Evolutionary conservation across 257 asterid genomes (phyloP).

Genomic region (Galeopsis tetrahit): DNA sequence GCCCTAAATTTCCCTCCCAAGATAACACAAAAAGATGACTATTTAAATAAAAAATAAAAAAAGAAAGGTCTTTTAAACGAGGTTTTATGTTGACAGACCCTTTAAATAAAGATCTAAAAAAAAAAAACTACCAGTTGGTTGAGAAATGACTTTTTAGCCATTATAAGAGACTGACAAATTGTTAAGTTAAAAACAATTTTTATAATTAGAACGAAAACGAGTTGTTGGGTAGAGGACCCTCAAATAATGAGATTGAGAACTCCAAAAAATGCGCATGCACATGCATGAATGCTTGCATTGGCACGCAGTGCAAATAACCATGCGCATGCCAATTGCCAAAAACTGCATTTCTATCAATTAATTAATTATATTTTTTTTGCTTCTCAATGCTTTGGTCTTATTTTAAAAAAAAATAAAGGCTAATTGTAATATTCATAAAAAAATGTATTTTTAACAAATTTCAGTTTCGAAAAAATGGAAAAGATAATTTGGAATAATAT

Average conservation of each 20-base stretch:
- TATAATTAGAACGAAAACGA: background rate
- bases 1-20: no score
- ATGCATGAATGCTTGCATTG: constrained; percentile 42
- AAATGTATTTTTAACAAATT: background rate
- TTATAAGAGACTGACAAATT: background rate
- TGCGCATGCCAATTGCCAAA: constrained; percentile 38
- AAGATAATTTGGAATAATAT: background rate
- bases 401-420: background rate
- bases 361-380: background rate
- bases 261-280: constrained; percentile 43
- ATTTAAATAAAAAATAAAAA: no score
- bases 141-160: no score
- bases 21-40: no score
- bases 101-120: no score
- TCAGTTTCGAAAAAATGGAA: background rate
- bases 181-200: background rate
- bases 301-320: constrained; percentile 44
- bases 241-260: constrained; percentile 26
- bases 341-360: background rate
- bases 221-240: constrained; percentile 16
- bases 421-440: background rate
- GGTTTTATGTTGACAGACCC: no score
- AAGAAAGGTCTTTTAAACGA: no score
- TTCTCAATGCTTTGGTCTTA: constrained; percentile 11
- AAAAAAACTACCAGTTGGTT: no score